Conservation (phyloP, 805 yeast species). For the Kluyveromyces siamensis region DNA sequence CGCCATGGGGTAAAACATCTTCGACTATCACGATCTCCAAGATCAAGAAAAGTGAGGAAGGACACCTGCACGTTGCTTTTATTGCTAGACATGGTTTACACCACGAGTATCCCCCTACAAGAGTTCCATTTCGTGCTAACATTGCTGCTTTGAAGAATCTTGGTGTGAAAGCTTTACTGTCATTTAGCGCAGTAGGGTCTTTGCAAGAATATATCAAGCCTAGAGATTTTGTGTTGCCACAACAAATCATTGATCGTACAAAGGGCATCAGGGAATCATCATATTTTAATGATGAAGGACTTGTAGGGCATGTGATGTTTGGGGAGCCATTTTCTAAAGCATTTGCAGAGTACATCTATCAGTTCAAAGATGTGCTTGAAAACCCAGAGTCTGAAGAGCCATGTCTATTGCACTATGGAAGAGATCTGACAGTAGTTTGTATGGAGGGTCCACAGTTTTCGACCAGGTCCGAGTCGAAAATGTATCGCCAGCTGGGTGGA, state of each 20-base stretch:
- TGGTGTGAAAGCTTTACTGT: slow-evolving; percentile 81
- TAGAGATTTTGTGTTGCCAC: slow-evolving; percentile 93
- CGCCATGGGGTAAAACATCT: slow-evolving; percentile 98
- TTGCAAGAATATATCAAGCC: slow-evolving; percentile 83
- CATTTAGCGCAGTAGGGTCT: slow-evolving; percentile 95
- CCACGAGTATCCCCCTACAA: slow-evolving; percentile 84
- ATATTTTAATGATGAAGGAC: slow-evolving; percentile 75
- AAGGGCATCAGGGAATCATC: slow-evolving; percentile 89
- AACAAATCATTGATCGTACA: slow-evolving; percentile 93
- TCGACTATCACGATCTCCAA: slow-evolving; percentile 87
- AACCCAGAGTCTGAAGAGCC: slow-evolving; percentile 41
- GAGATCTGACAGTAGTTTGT: slow-evolving; percentile 79
- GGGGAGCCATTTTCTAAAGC: slow-evolving; percentile 91
- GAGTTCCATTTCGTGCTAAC: slow-evolving; percentile 89
- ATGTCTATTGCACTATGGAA: slow-evolving; percentile 63
- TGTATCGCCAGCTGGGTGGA: slow-evolving; percentile 86
- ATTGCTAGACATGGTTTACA: slow-evolving; percentile 89
- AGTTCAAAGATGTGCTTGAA: slow-evolving; percentile 47
- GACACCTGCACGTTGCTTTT: slow-evolving; percentile 72
- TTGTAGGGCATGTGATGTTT: slow-evolving; percentile 95
- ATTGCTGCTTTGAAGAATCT: slow-evolving; percentile 88
- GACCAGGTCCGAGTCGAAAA: slow-evolving; percentile 88
- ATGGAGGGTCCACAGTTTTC: slow-evolving; percentile 99
- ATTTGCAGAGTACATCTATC: slow-evolving; percentile 56
- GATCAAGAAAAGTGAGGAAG: slow-evolving; percentile 44